These are phyloP conservation scores for Chaetomiaceae sp. DNA, from an alignment of 2,329 filamentous ascomycete species.

Conservation along the genomic window DNA sequence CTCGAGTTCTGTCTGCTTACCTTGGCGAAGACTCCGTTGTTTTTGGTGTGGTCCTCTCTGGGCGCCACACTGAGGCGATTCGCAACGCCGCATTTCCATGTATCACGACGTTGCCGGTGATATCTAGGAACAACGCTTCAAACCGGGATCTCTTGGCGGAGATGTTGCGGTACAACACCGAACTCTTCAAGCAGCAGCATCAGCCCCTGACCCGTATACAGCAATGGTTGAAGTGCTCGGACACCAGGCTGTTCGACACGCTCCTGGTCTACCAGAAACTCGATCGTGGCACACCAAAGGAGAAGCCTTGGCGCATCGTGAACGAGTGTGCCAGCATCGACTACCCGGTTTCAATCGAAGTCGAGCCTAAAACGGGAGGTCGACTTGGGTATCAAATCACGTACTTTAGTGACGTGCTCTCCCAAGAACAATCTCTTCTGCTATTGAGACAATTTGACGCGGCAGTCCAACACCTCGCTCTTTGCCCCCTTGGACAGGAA, in stretches of 20 bases:
- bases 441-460: slow-evolving; percentile 70
- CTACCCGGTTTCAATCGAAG: slow-evolving; percentile 76
- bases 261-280: slow-evolving; percentile 77
- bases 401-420: slow-evolving; percentile 60
- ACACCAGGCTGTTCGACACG: slow-evolving; percentile 72
- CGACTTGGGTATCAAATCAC: slow-evolving; percentile 61
- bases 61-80: slow-evolving; percentile 59
- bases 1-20: slow-evolving; percentile 68
- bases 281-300: slow-evolving; percentile 23
- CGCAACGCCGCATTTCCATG: slow-evolving; percentile 66
- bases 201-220: slow-evolving; percentile 69
- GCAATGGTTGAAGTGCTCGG: slow-evolving; percentile 61
- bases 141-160: slow-evolving; percentile 55
- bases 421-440: slow-evolving; percentile 60
- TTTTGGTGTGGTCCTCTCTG: slow-evolving; percentile 78
- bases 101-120: slow-evolving; percentile 73
- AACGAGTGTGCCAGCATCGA: slow-evolving; percentile 68
- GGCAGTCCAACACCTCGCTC: slow-evolving; percentile 56
- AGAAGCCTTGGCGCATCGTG: slow-evolving; percentile 52
- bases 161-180: slow-evolving; percentile 63
- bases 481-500: slow-evolving; percentile 40
- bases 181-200: slow-evolving; percentile 65
- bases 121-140: slow-evolving; percentile 50
- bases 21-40: slow-evolving; percentile 68
- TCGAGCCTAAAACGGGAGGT: slow-evolving; percentile 53